Conservation (phyloP, 2,329 filamentous ascomycete species). For the Ophiocordyceps camponoti-leonardi region DNA sequence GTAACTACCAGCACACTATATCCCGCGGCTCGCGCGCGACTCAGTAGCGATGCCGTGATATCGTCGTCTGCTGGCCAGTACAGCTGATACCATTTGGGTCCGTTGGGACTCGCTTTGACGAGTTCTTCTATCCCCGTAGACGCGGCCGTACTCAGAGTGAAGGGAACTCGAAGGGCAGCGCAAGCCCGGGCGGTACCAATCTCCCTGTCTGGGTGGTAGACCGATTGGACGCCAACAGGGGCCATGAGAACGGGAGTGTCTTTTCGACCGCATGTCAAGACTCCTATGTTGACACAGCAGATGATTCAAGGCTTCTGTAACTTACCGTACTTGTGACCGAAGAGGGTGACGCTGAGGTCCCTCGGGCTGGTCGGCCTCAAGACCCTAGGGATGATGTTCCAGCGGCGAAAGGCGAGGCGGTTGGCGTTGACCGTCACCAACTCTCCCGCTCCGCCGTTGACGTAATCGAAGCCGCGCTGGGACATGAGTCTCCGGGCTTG, state of each 20-base stretch:
- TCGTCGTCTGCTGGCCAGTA: constrained; percentile 56
- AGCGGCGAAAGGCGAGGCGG: constrained; percentile 35
- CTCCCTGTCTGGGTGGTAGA: constrained; percentile 50
- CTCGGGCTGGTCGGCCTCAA: constrained; percentile 24
- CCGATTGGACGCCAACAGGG: constrained; percentile 51
- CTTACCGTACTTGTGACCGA: constrained; percentile 28
- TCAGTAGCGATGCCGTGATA: constrained; percentile 45
- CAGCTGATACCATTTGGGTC: constrained; percentile 53
- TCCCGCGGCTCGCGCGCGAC: constrained; percentile 41
- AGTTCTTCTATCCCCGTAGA: constrained; percentile 49
- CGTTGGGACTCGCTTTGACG: constrained; percentile 36
- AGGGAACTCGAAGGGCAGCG: constrained; percentile 42
- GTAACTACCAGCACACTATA: constrained; percentile 55
- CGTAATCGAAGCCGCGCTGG: constrained; percentile 37
- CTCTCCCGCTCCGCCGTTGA: constrained; percentile 44
- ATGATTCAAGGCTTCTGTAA: constrained; percentile 9
- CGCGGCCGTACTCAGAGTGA: constrained; percentile 49
- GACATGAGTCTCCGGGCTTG: constrained; percentile 32
- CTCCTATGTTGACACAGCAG: constrained; percentile 14
- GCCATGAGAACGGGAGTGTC: constrained; percentile 34
- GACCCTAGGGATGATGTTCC: constrained; percentile 34
- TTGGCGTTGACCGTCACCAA: constrained; percentile 44
- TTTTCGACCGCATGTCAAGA: neutral
- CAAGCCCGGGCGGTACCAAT: constrained; percentile 46
- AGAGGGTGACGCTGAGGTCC: constrained; percentile 32